Percentiles rank a stretch among this genome's conserved stretches.
Evolutionary conservation across 2,329 filamentous ascomycete genomes (phyloP).

Genomic region (Bipolaris bicolor): DNA sequence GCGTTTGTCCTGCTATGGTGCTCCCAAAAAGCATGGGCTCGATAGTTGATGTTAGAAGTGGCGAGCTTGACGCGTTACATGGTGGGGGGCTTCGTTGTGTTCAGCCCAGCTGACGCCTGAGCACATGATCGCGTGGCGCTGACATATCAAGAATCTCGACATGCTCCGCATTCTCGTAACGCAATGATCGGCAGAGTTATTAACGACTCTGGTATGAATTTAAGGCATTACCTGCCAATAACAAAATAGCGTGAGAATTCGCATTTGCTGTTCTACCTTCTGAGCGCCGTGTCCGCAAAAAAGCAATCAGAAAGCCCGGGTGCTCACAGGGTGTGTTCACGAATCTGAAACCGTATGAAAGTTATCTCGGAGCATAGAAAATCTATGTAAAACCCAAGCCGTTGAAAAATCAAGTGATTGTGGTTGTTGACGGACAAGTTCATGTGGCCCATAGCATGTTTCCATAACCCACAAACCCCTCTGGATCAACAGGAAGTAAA

Average conservation of each 20-base stretch:
- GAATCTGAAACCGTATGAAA: not conserved
- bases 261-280: not conserved
- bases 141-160: constrained; percentile 26
- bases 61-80: constrained; percentile 25
- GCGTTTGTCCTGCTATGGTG: not conserved
- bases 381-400: too few species aligned
- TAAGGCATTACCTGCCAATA: not conserved
- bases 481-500: too few species aligned
- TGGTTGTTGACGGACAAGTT: not conserved
- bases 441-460: too few species aligned
- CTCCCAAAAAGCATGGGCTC: constrained; percentile 11
- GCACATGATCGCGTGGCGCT: constrained; percentile 36
- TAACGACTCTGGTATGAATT: not conserved
- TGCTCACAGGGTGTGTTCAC: not conserved
- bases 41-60: not conserved
- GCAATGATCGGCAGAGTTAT: not conserved
- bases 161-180: constrained; percentile 6
- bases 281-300: too few species aligned
- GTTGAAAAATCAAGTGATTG: not conserved
- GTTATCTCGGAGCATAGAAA: not conserved
- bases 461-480: too few species aligned
- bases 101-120: constrained; percentile 28
- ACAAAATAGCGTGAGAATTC: not conserved
- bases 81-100: constrained; percentile 9
- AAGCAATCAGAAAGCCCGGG: not conserved